These are phyloP conservation scores for Russula sp. DNA, from an alignment of 768 basidiomycete genomes.

Conservation along the genomic window DNA sequence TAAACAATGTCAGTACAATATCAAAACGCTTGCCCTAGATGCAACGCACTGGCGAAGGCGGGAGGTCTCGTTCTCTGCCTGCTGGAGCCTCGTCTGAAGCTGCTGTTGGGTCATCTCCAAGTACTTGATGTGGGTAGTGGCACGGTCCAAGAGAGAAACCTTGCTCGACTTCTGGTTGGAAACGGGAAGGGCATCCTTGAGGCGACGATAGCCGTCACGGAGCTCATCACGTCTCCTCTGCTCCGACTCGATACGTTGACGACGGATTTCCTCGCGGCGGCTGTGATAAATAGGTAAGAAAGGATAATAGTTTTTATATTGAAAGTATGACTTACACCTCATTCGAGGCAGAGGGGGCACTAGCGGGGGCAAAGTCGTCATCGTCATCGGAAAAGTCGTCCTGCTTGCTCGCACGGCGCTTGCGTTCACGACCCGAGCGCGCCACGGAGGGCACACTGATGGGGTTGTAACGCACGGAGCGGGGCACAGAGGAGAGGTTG, in stretches of 20 bases:
- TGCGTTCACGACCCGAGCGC: constrained; percentile 47
- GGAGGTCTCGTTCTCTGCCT: constrained; percentile 76
- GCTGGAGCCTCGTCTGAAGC: constrained; percentile 71
- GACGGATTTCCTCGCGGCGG: constrained; percentile 86
- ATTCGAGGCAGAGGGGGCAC: constrained; percentile 44
- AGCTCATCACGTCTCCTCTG: constrained; percentile 91
- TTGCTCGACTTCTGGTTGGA: constrained; percentile 94
- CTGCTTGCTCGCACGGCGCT: constrained; percentile 45
- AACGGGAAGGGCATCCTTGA: constrained; percentile 86
- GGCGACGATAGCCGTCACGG: constrained; percentile 83
- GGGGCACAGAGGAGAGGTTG: constrained; percentile 58
- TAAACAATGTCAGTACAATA: constrained; percentile 12
- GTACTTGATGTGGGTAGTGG: constrained; percentile 82
- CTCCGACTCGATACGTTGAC: constrained; percentile 92
- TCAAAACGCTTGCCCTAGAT: background rate
- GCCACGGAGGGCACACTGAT: constrained; percentile 49
- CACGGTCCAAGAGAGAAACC: constrained; percentile 83
- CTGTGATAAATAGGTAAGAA: constrained; percentile 34
- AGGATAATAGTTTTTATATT: background rate
- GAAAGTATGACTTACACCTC: constrained; percentile 48
- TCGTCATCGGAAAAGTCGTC: constrained; percentile 70
- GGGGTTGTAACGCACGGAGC: constrained; percentile 79
- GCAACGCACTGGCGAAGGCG: constrained; percentile 60
- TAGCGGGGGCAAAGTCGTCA: constrained; percentile 66
- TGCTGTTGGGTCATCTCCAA: constrained; percentile 78